Evolutionary conservation across 306 rosid species (phyloP), one percentile per base, ranked within the genome.

Genomic region (Quercus ilex): DNA sequence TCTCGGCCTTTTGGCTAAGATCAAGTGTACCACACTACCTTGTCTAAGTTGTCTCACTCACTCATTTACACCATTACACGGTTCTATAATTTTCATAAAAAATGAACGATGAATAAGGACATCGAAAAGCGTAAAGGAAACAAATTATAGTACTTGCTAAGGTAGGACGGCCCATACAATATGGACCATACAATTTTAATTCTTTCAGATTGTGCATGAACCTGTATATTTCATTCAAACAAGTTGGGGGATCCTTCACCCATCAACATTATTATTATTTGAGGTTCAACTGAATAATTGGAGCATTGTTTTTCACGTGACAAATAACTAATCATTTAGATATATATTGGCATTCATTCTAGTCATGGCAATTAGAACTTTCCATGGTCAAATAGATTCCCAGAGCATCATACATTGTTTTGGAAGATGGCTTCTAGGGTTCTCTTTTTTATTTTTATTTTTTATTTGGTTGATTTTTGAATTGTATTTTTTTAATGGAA

Each of bases 151-250:
- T 13, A 12, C 14, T 11, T 3, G 1, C 53, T 0, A 62, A 30
- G 1, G 18, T 6, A 65, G 14, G 31, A 33, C 5, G 71, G 41
- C 8, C 51, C 71, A 65, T 65, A 6, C 28, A 10, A 5, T 65
- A 65, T 13, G 71, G 20, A 3, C 71, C 71, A 65, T 65, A 7
- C 30, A 10, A 5, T 15, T 26, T 41, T 58, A 25, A 30, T 14
- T 4, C 46, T 6, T 53, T 25, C 25, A 12, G 18, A 14, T 35
- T 55, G 64, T 79, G 78, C 83, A 75, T 79, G 86, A 83, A 83
- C 83, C 58, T 79, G 86, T 62, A 79, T 4, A 35, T 41, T 28
- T 79, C 83, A 62, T 70, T 69, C 43, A 28, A 21, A 21, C 41
- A 15, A 23, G 64, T 71, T 41, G 51, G 12, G 11, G 51, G 12